Evolutionary conservation across 441 rosid genomes (phyloP).

Genomic region (Capsella rubella): DNA sequence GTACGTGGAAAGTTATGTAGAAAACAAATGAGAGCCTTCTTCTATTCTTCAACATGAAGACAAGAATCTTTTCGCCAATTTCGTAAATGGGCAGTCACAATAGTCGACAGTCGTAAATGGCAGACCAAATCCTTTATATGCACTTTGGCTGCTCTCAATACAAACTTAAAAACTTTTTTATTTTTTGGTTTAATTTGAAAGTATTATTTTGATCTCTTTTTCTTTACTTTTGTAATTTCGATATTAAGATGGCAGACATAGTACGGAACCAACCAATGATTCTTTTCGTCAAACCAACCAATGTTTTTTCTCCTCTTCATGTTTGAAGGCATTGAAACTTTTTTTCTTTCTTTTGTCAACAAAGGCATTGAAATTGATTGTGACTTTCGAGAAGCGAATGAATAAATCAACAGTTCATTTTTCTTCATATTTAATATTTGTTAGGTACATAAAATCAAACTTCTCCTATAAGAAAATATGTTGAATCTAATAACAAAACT

Average conservation of each 20-base stretch:
- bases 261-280: slow-evolving; percentile 30
- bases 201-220: not conserved
- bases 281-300: slow-evolving; percentile 39
- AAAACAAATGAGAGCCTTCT: not conserved
- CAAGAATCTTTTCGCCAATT: slow-evolving; percentile 34
- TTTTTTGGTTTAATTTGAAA: not conserved
- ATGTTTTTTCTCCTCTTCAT: slow-evolving; percentile 2
- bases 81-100: slow-evolving; percentile 16
- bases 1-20: not conserved
- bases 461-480: not conserved
- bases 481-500: not conserved
- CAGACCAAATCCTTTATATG: slow-evolving; percentile 29
- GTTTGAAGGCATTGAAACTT: not conserved
- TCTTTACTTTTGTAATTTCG: not conserved
- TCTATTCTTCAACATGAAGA: slow-evolving; percentile 38
- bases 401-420: not conserved
- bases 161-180: not conserved
- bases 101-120: slow-evolving; percentile 36
- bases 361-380: slow-evolving; percentile 16
- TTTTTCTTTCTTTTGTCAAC: not conserved
- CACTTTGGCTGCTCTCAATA: slow-evolving; percentile 9
- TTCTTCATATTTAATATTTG: not conserved
- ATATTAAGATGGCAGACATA: slow-evolving; percentile 32
- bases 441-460: not conserved
- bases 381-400: slow-evolving; percentile 7